phyloP scores from a whole-genome alignment of 164 flowering plant genomes.

The Akebia trifoliata region DNA sequence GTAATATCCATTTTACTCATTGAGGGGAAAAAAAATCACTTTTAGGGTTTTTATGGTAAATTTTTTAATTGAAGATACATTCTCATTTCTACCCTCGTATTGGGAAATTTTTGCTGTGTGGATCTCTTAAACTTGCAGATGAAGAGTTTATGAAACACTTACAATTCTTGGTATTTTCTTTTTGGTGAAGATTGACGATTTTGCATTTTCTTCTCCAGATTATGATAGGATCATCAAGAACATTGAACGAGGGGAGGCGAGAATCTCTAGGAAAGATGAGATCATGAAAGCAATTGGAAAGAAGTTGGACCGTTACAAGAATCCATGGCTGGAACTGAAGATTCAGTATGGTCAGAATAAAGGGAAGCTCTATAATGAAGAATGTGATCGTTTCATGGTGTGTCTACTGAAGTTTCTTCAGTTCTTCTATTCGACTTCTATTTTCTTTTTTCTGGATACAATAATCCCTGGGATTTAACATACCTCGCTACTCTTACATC shows the following conservation, averaged over 20 bases:
- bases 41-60: background rate
- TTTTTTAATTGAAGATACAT: background rate
- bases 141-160: too few species aligned
- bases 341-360: slow-evolving; percentile 99
- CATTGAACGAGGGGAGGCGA: slow-evolving; percentile 96
- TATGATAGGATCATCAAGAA: slow-evolving; percentile 93
- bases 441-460: background rate
- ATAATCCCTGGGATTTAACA: background rate
- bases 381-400: slow-evolving; percentile 99
- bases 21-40: too few species aligned
- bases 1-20: slow-evolving; percentile 1
- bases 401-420: background rate
- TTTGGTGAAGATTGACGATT: too few species aligned
- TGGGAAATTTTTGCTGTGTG: background rate
- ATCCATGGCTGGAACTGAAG: slow-evolving; percentile 98
- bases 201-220: slow-evolving; percentile 39
- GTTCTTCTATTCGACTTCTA: background rate
- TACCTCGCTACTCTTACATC: background rate
- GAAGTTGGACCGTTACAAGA: slow-evolving; percentile 98
- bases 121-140: background rate
- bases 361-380: slow-evolving; percentile 98
- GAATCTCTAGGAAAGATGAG: slow-evolving; percentile 93
- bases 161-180: too few species aligned
- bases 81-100: background rate
- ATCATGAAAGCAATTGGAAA: slow-evolving; percentile 99